These are phyloP conservation scores for Diacronema lutheri DNA, from an alignment of 78 protist species.

Conservation along the genomic window DNA sequence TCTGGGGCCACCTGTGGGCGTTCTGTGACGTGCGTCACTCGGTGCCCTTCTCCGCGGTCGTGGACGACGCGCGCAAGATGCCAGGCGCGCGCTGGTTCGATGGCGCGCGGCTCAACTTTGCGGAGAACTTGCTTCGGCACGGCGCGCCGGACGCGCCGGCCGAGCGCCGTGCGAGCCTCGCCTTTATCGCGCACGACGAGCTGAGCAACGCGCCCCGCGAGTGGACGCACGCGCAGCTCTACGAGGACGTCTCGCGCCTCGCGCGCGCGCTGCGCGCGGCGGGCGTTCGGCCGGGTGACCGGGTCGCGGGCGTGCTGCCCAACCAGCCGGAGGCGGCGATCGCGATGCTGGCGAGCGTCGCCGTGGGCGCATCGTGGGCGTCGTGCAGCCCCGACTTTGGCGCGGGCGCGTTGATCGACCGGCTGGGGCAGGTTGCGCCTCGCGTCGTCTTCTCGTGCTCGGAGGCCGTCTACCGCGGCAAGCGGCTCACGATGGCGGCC, in stretches of 20 bases:
- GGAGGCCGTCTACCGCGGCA: neutral
- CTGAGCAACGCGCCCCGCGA: neutral
- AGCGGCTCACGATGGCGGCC: neutral
- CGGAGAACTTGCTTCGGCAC: neutral
- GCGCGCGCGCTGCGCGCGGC: neutral
- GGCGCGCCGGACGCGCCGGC: neutral
- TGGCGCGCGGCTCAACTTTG: neutral
- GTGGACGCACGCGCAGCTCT: neutral
- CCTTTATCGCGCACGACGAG: neutral
- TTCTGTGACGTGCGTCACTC: neutral
- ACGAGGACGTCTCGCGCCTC: neutral
- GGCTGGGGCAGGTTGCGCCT: neutral
- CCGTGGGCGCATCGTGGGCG: neutral
- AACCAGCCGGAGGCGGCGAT: neutral
- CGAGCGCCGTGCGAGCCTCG: neutral
- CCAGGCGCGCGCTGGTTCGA: neutral
- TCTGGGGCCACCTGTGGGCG: neutral
- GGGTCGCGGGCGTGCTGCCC: neutral
- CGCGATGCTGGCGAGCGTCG: neutral
- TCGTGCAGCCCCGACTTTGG: constrained; percentile 24
- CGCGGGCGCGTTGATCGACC: neutral
- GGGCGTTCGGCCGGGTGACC: neutral
- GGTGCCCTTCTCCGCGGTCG: neutral
- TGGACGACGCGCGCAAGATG: neutral
- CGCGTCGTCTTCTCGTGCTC: neutral